Evolutionary conservation across 2,329 filamentous ascomycete genomes (phyloP), one percentile per base, ranked within the genome.

Genomic region (Chaetomium globosum): DNA sequence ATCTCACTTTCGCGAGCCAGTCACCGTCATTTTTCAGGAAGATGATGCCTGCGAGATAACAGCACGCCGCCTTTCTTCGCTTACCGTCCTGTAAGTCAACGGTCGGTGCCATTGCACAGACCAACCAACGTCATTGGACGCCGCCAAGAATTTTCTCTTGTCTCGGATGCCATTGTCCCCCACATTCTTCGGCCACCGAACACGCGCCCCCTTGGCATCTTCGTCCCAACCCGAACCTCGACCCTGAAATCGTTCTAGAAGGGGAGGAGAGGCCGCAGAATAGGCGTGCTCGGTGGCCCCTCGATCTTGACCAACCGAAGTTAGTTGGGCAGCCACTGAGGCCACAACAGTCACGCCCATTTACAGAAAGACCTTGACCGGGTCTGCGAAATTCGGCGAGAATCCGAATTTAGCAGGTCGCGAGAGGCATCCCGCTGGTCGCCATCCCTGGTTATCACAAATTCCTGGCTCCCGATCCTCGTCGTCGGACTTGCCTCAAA

Each of bases 401-500:
- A 23, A n/a, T 43, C 39, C 39, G n/a, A n/a, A 54, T n/a, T 31
- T 31, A 51, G 28, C 23, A 62, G 62, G 57, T 43, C 28, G 23
- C 51, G 33, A 46, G 53, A 68, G 43, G 48, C 52, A 64, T 65
- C 60, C 31, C 28, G 19, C 28, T 53, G 36, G 21, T n/a, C 33
- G 33, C 33, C 19, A 65, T 64, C 64, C 68, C 61, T 64, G 60
- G 65, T 61, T 65, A 52, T 48, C 52, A 43, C 46, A 39, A 31
- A 39, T 54, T 63, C 65, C 68, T 67, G 65, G 62, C 64, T 64
- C 23, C 23, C 43, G 64, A 68, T 69, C 66, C 51, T 61, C 65
- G 62, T 63, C 43, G 51, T 36, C 48, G n/a, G 48, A 48, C 36
- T 19, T 26, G 16, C 52, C 30, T 55, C 43, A 48, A 36, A 57